Conservation (phyloP, 78 protist species). For the Dictyostelium discoideum region DNA sequence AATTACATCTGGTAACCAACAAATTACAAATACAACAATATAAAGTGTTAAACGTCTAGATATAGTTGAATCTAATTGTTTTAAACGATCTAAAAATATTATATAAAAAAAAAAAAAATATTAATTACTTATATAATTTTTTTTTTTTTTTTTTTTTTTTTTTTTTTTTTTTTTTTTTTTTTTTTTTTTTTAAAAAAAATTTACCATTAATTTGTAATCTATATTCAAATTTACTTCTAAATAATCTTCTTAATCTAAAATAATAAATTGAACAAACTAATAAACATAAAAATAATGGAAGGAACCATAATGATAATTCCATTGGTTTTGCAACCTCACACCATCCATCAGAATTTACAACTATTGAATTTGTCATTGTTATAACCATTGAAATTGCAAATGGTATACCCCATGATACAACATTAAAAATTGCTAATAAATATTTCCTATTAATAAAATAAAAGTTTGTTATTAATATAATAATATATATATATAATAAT, state of each 20-base stretch:
- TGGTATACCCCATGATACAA: slow-evolving; percentile 47
- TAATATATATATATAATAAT: too few species aligned
- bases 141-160: too few species aligned
- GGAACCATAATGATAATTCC: slow-evolving; percentile 52
- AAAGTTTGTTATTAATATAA: too few species aligned
- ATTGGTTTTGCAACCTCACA: slow-evolving; percentile 23
- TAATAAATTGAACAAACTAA: slow-evolving; percentile 28
- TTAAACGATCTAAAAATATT: slow-evolving; percentile 33
- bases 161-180: too few species aligned
- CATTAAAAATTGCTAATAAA: slow-evolving; percentile 10
- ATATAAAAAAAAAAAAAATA: not conserved
- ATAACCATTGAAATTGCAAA: slow-evolving; percentile 7
- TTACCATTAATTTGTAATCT: slow-evolving; percentile 57
- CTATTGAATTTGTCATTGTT: not conserved
- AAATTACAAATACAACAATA: slow-evolving; percentile 53
- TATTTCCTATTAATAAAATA: not conserved
- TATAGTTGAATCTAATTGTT: slow-evolving; percentile 56
- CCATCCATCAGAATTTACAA: slow-evolving; percentile 13
- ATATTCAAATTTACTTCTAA: slow-evolving; percentile 54
- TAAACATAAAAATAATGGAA: slow-evolving; percentile 44
- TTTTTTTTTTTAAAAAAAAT: not conserved
- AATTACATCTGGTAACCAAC: slow-evolving; percentile 61
- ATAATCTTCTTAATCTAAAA: slow-evolving; percentile 36
- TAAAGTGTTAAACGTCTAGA: slow-evolving; percentile 57
- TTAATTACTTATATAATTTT: not conserved